Base-by-base conservation (phyloP, 2,329 filamentous ascomycete genomes). In the Sclerotinia trifoliorum region DNA sequence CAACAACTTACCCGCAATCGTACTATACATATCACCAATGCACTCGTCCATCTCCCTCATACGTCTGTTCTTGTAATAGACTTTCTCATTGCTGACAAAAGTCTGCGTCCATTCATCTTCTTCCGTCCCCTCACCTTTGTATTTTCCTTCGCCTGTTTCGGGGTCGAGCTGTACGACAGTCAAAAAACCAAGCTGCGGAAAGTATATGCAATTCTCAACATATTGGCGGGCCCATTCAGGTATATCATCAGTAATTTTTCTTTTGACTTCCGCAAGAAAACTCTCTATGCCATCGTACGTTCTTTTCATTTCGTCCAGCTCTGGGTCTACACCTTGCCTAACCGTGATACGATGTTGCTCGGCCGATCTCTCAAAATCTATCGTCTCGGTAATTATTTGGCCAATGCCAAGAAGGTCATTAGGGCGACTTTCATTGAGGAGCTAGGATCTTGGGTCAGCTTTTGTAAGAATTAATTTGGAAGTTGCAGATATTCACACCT, bases 131-230 rank as follows among this genome's bases (percentile, higher is more conserved):
- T 85, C 81, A 0, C 91, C 91, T 72, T 87, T 83, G 72, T 90
- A 94, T 15, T 85, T 80, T 0, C 86, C 85, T 58, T 83, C 80
- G 0, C 87, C 86, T 1, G 84, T 87, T 1, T 81, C 77, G 19
- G 83, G 80, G 72, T 93, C 86, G 4, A 89, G 78, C 2, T 85
- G 84, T 21, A 96, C 88, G 0, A 90, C 88, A 2, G 93, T 91
- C 49, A 97, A 85, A 76, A 97, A 99, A 0, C 95, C 95, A 49
- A 97, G 86, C 75, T 97, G 93, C 0, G 94, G 94, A 70, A 96
- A 90, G 77, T 95, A 97, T 24, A 95, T 90, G 71, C 96, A 96
- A 66, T 94, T 94, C 46, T 84, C 82, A 19, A 89, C 79, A 69
- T 85, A 82, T 42, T 79, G 77, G 35, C 78, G 78, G 24, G 83